Conservation (phyloP, 768 basidiomycete species). For the Mycena vitilis region DNA sequence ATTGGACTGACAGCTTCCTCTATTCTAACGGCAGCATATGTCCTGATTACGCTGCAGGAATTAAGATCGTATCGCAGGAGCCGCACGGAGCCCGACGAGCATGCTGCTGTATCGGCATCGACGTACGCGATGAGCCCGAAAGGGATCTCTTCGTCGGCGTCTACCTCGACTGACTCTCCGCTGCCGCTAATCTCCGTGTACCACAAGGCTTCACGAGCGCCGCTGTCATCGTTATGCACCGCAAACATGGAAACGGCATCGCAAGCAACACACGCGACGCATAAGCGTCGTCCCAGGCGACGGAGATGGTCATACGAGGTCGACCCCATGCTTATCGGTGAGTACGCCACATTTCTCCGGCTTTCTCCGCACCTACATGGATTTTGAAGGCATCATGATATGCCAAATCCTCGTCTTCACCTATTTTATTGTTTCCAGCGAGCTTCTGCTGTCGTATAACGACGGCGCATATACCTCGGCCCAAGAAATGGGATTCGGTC, state of each 20-base stretch:
- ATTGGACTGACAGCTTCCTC: constrained; percentile 47
- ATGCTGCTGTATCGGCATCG: background rate
- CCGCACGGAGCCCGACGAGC: constrained; percentile 13
- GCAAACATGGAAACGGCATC: background rate
- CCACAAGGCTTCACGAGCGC: constrained; percentile 6
- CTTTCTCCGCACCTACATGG: background rate
- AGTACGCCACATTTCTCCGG: background rate
- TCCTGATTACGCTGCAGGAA: constrained; percentile 49
- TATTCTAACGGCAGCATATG: constrained; percentile 46
- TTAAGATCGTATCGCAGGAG: constrained; percentile 45
- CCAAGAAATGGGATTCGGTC: constrained; percentile 53
- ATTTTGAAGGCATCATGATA: constrained; percentile 46
- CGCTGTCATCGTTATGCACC: background rate
- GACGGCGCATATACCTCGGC: constrained; percentile 38
- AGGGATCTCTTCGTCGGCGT: constrained; percentile 3
- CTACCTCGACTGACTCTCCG: background rate
- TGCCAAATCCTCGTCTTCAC: constrained; percentile 51
- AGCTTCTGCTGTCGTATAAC: constrained; percentile 49
- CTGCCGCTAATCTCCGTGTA: constrained; percentile 14
- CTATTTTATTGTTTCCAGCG: constrained; percentile 55
- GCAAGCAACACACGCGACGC: background rate
- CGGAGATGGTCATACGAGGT: constrained; percentile 48
- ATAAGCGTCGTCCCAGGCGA: constrained; percentile 45
- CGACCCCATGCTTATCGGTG: constrained; percentile 53
- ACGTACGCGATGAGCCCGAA: background rate